Base-by-base conservation (phyloP, 1,284 basidiomycete genomes). In the Grifola frondosa region DNA sequence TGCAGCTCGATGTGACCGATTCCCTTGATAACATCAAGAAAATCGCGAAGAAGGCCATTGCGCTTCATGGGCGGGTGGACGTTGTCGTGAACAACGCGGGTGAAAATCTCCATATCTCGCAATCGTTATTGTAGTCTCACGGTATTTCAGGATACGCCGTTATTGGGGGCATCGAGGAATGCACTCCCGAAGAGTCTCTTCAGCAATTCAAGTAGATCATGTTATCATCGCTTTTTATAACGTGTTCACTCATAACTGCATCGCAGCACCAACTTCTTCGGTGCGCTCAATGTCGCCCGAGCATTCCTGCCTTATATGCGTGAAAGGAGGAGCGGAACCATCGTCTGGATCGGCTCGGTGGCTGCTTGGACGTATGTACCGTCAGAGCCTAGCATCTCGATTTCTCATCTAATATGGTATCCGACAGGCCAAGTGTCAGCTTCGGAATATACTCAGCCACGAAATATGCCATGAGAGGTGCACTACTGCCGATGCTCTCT, bases 1-100 rank as follows among this genome's bases (percentile, higher is more conserved):
- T 65, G 12, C 43, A 54, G 32, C 52, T 69, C 15, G 64, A 69
- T 43, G 58, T 69, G 15, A 59, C 59, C 1, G 49, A 48, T 7
- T 52, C 57, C 5, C 44, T 49, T 9, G 48, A 41, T 7, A 40
- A 48, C 3, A 54, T 69, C 29, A 34, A 53, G 26, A 40, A 39
- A 11, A 52, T 49, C 1, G 56, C 62, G 10, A 46, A 54, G 5
- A 52, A 59, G 17, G 65, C 63, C 0, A 41, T 60, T 9, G 30
- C 21, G 11, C 39, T 62, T 16, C 67, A 60, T 59, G 64, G 65
- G 6, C 54, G 53, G 25, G 49, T 69, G 16, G 66, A 69, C 47
- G 60, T 68, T 2, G 41, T 69, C 4, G 67, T 69, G 11, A 68
- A 67, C 40, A 51, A 51, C 23, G 46, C 49, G 4, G 46, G 42